Evolutionary conservation across 495 filamentous ascomycete genomes (phyloP), one percentile per base, ranked within the genome.

Genomic region (Parmelia sp.): DNA sequence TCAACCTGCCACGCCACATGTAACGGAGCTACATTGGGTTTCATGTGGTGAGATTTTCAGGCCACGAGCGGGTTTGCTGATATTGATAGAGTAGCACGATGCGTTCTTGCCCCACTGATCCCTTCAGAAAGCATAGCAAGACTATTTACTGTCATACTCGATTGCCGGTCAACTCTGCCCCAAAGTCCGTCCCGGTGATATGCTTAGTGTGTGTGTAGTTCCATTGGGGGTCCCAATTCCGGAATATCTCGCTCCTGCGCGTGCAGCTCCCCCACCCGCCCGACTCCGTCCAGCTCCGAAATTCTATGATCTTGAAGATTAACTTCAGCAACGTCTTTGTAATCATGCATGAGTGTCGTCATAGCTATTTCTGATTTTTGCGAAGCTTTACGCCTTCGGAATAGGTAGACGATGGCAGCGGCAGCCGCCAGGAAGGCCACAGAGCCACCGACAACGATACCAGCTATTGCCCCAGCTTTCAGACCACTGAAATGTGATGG

Each of bases 391-490:
- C 31, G 58, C 25, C 59, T 58, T 44, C 23, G 51, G 23, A 49
- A 25, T 4, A 68, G 11, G 56, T 60, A 58, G 10, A n/a, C 27
- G 31, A 45, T 29, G 4, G 8, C 37, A 10, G 14, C 27, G 8
- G 39, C 65, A 8, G 59, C 40, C n/a, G 57, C 7, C 4, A 39
- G 31, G 0, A 68, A 4, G 11, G 14, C 61, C 25, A 11, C 63
- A n/a, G 64, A 21, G 17, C 27, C 67, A 25, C 65, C 65, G n/a
- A 69, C 21, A 21, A 60, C 47, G 9, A 56, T 49, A 1, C 67
- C 67, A 25, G 65, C 65, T 37, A 69, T 62, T 6, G 61, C 21
- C 5, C 67, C 67, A 6, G 61, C 35, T 8, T 68, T 39, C 12
- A 37, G 44, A 27, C 40, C 6, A 27, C 23, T 42, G 10, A 58